Evolutionary conservation across 2,329 filamentous ascomycete genomes (phyloP).

Genomic region (Botrytis cinerea): DNA sequence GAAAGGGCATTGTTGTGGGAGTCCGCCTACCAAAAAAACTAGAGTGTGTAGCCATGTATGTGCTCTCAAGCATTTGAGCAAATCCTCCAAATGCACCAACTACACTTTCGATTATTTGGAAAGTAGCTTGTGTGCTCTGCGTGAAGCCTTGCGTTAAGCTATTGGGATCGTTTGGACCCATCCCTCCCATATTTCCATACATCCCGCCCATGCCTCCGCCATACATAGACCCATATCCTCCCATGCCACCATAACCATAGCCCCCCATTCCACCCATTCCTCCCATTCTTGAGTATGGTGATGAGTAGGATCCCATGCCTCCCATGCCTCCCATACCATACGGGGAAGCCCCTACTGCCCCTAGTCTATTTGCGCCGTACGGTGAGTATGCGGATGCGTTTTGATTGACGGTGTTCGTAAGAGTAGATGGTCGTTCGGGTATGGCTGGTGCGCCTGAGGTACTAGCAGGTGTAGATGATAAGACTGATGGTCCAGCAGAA

Average conservation of each 20-base stretch:
- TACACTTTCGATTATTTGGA: conserved; percentile 97
- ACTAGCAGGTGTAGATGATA: conserved; percentile 45
- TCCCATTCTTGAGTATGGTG: conserved; percentile 37
- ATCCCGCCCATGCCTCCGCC: conserved; percentile 43
- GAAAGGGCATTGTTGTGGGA: neutral
- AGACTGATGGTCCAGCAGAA: conserved; percentile 46
- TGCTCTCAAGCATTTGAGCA: conserved; percentile 98
- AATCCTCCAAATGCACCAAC: conserved; percentile 97
- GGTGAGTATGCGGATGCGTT: conserved; percentile 82
- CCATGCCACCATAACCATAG: conserved; percentile 44
- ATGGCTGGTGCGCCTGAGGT: conserved; percentile 61
- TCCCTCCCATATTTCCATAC: conserved; percentile 49
- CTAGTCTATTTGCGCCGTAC: conserved; percentile 58
- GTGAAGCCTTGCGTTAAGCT: conserved; percentile 94
- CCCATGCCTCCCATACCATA: conserved; percentile 41
- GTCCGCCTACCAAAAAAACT: conserved; percentile 85
- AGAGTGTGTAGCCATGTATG: conserved; percentile 98
- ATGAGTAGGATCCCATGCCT: conserved; percentile 46
- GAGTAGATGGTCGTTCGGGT: conserved; percentile 76
- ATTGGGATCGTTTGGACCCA: conserved; percentile 82
- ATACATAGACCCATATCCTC: conserved; percentile 46
- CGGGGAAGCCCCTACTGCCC: conserved; percentile 49
- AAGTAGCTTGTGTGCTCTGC: conserved; percentile 93
- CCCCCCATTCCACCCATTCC: conserved; percentile 39
- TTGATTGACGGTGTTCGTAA: conserved; percentile 79